A percentile compares a stretch with the other conserved stretches of the same genome.
phyloP scores from a whole-genome alignment of 371 early-diverging fungal species.

The Mucor racemosus region DNA sequence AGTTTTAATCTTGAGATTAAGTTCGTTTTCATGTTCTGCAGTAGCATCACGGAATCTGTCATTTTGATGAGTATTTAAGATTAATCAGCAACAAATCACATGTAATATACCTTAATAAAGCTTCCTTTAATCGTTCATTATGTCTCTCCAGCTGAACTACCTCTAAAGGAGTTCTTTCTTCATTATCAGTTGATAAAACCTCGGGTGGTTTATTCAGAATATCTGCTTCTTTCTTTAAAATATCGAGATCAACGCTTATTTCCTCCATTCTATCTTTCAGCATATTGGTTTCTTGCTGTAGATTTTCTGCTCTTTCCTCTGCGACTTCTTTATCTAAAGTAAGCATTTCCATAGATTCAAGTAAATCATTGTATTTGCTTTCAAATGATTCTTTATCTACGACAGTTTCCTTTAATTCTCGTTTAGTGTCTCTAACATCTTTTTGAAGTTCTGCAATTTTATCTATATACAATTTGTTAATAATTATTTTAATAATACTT shows the following conservation, averaged over 20 bases:
- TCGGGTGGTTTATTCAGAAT: constrained; percentile 39
- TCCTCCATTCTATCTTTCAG: constrained; percentile 87
- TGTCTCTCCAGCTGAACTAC: constrained; percentile 76
- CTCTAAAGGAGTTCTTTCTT: constrained; percentile 60
- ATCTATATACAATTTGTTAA: constrained; percentile 24
- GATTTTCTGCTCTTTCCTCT: constrained; percentile 82
- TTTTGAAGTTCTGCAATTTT: constrained; percentile 75
- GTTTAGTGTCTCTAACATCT: constrained; percentile 70
- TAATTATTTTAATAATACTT: not conserved
- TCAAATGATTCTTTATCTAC: constrained; percentile 72
- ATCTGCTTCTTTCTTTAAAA: constrained; percentile 69
- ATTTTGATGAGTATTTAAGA: not conserved
- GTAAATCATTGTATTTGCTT: constrained; percentile 68
- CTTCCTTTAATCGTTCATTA: constrained; percentile 88
- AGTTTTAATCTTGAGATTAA: constrained; percentile 64
- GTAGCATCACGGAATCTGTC: constrained; percentile 81
- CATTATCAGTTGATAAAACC: constrained; percentile 28
- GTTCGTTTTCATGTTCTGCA: constrained; percentile 72
- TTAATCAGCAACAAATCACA: not conserved
- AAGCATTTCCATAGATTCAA: constrained; percentile 84
- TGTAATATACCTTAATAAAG: constrained; percentile 66
- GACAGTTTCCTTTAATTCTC: constrained; percentile 59
- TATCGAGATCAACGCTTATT: constrained; percentile 71
- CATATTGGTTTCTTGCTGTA: constrained; percentile 76
- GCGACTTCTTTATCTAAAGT: constrained; percentile 93